Base-by-base conservation (phyloP, 495 filamentous ascomycete species). In the Aspergillus bridgeri region DNA sequence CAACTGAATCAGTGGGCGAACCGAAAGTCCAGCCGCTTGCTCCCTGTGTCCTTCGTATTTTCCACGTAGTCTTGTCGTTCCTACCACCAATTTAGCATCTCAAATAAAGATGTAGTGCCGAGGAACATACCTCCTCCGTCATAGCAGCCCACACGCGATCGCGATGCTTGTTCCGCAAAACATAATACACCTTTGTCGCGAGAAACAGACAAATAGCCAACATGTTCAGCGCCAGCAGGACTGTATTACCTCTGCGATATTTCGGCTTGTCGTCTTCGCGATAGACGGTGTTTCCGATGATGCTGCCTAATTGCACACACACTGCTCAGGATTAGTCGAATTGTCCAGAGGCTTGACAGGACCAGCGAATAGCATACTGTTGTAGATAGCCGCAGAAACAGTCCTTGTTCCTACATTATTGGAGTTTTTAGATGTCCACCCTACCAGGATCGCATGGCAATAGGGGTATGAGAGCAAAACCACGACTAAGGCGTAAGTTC, bases 381-480 rank as follows among this genome's bases (percentile, higher is more conserved):
- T 83, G 67, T 86, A 86, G 22, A 81, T 62, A 6, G 83, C 69
- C 8, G 83, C 75, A 5, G 77, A 79, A 4, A 89, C 80, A 3
- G 85, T 80, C n/a, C 86, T 68, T 0, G 84, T 86, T 1, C 85
- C 70, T 9, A 88, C 86, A 2, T 78, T 79, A 50, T 84, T 84
- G 8, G 83, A 76, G 61, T 88, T 86, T 51, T 76, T 71, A 0
- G 80, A 81, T 33, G 75, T 81, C 82, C 83, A 85, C 3, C 75
- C 85, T 1, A 87, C 85, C 54, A 85, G 76, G 24, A 89, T 86
- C 0, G 86, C 79, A 56, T 84, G 83, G 53, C 77, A 79, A 54
- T 83, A 83, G 0, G 83, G 82, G 53, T 83, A 83, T 44, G 72
- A 75, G 13, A 82, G 61, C 20, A 85, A 43, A 0, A 75, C 73